Evolutionary conservation across 1,139 yeast genomes (phyloP).

Genomic region (Blastobotrys malaysiensis): DNA sequence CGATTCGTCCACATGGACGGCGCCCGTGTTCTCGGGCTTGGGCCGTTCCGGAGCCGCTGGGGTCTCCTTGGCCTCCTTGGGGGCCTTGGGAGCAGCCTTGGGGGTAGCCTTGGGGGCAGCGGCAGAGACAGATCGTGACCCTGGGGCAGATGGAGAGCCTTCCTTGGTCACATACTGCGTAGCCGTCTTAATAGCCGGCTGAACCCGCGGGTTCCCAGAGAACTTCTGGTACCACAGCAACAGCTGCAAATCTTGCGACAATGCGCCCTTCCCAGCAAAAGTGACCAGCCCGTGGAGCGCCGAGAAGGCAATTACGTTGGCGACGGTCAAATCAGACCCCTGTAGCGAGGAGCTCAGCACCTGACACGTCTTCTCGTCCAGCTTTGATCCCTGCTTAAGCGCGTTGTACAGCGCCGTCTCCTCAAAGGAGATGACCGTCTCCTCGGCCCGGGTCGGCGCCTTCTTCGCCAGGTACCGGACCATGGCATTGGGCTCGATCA

Average conservation of each 20-base stretch:
- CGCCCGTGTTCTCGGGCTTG: constrained; percentile 55
- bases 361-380: constrained; percentile 20
- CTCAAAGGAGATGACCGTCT: constrained; percentile 21
- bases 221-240: constrained; percentile 32
- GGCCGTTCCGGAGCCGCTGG: constrained; percentile 40
- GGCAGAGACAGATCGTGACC: constrained; percentile 10
- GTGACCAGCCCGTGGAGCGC: constrained; percentile 30
- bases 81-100: constrained; percentile 24
- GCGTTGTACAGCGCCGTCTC: constrained; percentile 25
- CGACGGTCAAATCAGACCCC: constrained; percentile 20
- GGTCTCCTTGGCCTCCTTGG: constrained; percentile 33
- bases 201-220: constrained; percentile 25
- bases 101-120: constrained; percentile 8
- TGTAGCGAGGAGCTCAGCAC: constrained; percentile 12
- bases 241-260: constrained; percentile 29
- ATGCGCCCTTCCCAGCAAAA: constrained; percentile 28
- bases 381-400: constrained; percentile 24
- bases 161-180: constrained; percentile 10
- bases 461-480: constrained; percentile 41
- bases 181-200: constrained; percentile 20
- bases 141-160: constrained; percentile 8
- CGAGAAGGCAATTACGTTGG: constrained; percentile 27
- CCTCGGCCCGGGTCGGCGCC: constrained; percentile 16
- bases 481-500: constrained; percentile 77
- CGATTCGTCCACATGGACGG: constrained; percentile 33